Conservation (phyloP, 768 basidiomycete species). For the Myochromella boudieri region DNA sequence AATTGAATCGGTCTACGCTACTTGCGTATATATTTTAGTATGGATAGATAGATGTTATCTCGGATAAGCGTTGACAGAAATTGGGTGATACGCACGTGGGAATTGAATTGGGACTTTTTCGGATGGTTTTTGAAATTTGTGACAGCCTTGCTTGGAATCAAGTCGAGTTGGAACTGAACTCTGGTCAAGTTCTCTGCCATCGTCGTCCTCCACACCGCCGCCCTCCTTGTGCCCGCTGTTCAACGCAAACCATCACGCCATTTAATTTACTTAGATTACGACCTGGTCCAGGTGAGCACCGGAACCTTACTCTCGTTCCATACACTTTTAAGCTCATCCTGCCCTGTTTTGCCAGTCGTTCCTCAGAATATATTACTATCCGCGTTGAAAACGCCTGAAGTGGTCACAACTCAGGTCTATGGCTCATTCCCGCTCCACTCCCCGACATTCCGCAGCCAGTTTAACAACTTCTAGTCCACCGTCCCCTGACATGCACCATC, state of each 20-base stretch:
- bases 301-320: neutral
- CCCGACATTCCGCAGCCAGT: constrained; percentile 16
- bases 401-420: constrained; percentile 8
- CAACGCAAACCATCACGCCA: neutral
- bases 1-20: neutral
- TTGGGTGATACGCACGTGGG: constrained; percentile 9
- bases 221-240: neutral
- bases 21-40: neutral
- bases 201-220: neutral
- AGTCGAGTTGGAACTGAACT: constrained; percentile 11
- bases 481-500: constrained; percentile 57
- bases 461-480: constrained; percentile 16
- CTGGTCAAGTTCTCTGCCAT: constrained; percentile 9
- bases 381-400: neutral
- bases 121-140: constrained; percentile 18
- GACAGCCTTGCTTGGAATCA: constrained; percentile 14
- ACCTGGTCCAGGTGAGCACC: constrained; percentile 1
- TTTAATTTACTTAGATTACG: constrained; percentile 9
- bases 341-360: constrained; percentile 5
- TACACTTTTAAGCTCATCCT: constrained; percentile 3
- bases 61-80: neutral
- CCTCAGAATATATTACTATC: constrained; percentile 9
- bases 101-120: constrained; percentile 13
- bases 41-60: neutral
- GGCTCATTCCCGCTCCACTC: constrained; percentile 17